Evolutionary conservation across 306 rosid species (phyloP).

Genomic region (Fagus sylvatica): DNA sequence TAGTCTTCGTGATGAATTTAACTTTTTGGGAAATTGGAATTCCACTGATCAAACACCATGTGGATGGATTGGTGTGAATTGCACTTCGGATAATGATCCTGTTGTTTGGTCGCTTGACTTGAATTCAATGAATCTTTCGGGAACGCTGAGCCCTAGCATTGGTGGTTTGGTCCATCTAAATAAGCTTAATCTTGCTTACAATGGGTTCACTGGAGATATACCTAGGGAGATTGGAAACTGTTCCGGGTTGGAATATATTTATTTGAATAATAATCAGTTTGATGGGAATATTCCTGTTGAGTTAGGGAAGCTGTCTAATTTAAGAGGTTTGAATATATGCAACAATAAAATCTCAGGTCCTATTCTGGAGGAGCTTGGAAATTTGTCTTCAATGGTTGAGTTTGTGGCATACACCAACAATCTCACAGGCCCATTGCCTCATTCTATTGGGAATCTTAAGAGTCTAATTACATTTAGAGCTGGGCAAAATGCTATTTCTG

Average conservation of each 20-base stretch:
- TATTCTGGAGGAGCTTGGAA: constrained; percentile 74
- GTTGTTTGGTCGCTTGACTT: constrained; percentile 60
- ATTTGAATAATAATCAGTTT: constrained; percentile 67
- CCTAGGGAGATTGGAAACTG: constrained; percentile 80
- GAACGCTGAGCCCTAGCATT: constrained; percentile 54
- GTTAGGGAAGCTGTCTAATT: constrained; percentile 57
- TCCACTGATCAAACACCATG: constrained; percentile 76
- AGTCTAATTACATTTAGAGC: constrained; percentile 65
- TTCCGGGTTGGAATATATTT: constrained; percentile 48
- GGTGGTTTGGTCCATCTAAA: constrained; percentile 60
- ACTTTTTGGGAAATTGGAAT: constrained; percentile 60
- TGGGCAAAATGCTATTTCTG: constrained; percentile 84
- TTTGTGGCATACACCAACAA: constrained; percentile 77
- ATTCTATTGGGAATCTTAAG: constrained; percentile 74
- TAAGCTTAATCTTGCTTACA: constrained; percentile 60
- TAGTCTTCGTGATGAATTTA: constrained; percentile 43
- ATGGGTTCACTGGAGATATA: constrained; percentile 55
- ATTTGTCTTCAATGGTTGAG: constrained; percentile 64
- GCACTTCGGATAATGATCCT: constrained; percentile 45
- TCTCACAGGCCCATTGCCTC: constrained; percentile 75
- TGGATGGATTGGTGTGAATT: constrained; percentile 72
- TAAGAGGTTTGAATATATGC: constrained; percentile 69
- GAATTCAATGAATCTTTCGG: constrained; percentile 64
- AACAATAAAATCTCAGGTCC: constrained; percentile 70
- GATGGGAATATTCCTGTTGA: constrained; percentile 68